Evolutionary conservation across 2,329 filamentous ascomycete genomes (phyloP), one percentile per base, ranked within the genome.

Genomic region (Pseudogymnoascus verrucosus): DNA sequence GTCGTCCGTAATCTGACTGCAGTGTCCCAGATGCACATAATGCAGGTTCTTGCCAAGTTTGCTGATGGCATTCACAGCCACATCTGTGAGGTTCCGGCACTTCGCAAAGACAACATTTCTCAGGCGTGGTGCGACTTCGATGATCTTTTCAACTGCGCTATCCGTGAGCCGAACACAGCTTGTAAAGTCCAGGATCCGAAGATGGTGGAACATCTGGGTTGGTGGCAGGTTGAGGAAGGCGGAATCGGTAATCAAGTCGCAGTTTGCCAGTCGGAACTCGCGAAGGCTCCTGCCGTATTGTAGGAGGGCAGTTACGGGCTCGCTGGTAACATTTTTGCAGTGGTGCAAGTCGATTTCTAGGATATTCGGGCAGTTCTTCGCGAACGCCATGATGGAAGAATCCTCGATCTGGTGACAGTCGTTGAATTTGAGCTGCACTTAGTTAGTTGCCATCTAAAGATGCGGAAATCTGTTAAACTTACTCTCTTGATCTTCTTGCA

Each of bases 291-390:
- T 86, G 26, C 93, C 89, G 68, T 89, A 88, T 21, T 85, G 82
- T 60, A 99, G 82, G 12, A 99, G 84, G 2, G 89, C 84, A 0
- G 90, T 93, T 60, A 99, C 84, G 0, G 95, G 91, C 23, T 87
- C 84, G 72, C 96, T 95, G 66, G 90, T 90, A 68, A 99, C 86
- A 54, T 87, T 82, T 63, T 80, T 82, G 78, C 95, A 96, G 69
- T 91, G 89, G 69, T 96, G 90, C 12, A 99, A 84, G 74, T 99
- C 95, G 66, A 99, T 96, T 76, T 99, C 95, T 66, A 99, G 87
- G 34, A 99, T 92, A 68, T 96, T 93, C 11, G 88, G 90, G 74
- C 93, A 97, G 76, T 96, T 85, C 54, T 87, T 81, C 5, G 95
- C 93, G 73, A 99, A 96, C 3, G 92, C 90, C 64, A 90, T 80